phyloP scores from a whole-genome alignment of 768 basidiomycete genomes.

The Auriscalpium microsporum region DNA sequence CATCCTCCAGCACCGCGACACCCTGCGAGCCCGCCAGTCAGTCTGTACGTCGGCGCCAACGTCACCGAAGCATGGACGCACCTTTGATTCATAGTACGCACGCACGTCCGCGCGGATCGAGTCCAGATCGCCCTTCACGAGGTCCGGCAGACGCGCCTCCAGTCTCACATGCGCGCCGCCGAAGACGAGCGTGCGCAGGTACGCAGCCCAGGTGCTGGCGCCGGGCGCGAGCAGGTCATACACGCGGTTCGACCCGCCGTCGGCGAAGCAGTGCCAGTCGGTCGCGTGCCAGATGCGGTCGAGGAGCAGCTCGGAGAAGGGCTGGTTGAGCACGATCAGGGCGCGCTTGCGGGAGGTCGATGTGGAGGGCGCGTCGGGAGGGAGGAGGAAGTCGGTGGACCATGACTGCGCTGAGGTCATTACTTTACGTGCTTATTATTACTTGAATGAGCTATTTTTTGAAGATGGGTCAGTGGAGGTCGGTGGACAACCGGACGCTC shows the following conservation, averaged over 20 bases:
- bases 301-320: conserved; percentile 61
- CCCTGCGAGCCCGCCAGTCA: conserved; percentile 34
- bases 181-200: too few relatives aligned
- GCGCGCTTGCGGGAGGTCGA: conserved; percentile 26
- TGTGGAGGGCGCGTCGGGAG: not conserved
- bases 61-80: conserved; percentile 22
- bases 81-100: conserved; percentile 54
- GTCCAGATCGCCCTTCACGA: conserved; percentile 93
- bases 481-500: too few relatives aligned
- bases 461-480: too few relatives aligned
- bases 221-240: conserved; percentile 37
- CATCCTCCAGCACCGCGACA: conserved; percentile 58
- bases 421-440: not conserved
- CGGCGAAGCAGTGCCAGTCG: conserved; percentile 38
- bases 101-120: conserved; percentile 73
- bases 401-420: conserved; percentile 5
- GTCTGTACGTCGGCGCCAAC: not conserved
- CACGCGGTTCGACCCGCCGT: conserved; percentile 56
- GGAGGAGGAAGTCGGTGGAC: conserved; percentile 8
- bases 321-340: conserved; percentile 86
- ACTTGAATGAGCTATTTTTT: not conserved
- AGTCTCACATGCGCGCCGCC: too few relatives aligned
- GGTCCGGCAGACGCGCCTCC: conserved; percentile 44
- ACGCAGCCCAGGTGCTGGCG: too few relatives aligned
- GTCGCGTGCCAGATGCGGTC: conserved; percentile 38